phyloP scores from a whole-genome alignment of 306 rosid genomes.

The Ceratonia siliqua region DNA sequence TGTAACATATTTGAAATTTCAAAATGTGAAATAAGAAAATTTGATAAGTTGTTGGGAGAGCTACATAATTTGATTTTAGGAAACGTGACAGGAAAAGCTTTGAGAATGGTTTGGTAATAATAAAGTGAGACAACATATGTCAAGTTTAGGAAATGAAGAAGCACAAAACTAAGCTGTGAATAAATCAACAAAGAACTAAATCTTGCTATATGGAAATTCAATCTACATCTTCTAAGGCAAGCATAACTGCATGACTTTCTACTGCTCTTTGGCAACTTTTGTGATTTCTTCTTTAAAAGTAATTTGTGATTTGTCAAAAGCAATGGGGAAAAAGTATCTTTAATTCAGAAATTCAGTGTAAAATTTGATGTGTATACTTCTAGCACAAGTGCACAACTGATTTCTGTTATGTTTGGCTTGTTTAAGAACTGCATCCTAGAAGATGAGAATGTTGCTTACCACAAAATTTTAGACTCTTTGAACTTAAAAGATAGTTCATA shows the following conservation, averaged over 20 bases:
- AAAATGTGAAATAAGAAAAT: not conserved
- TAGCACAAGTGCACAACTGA: not conserved
- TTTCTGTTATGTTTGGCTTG: not conserved
- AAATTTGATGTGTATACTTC: not conserved
- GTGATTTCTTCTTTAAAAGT: constrained; percentile 2
- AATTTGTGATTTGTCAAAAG: not conserved
- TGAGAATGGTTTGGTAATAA: not conserved
- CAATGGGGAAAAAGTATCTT: not conserved
- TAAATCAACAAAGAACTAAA: constrained; percentile 9
- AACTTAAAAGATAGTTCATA: not conserved
- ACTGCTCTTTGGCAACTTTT: not conserved
- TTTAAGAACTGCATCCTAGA: not conserved
- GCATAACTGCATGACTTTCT: not conserved
- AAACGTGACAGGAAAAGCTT: not conserved
- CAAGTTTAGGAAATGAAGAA: not conserved
- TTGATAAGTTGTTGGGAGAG: not conserved
- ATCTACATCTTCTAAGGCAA: not conserved
- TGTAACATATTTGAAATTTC: not conserved
- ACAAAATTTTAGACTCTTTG: not conserved
- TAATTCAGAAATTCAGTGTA: not conserved
- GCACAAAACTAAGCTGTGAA: not conserved
- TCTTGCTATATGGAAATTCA: not conserved
- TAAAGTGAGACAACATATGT: not conserved
- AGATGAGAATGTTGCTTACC: not conserved
- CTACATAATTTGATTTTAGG: not conserved